Percentiles rank a stretch among this genome's conserved stretches.
These are phyloP conservation scores for Trichoderma lentiforme DNA, from an alignment of 2,329 filamentous ascomycete genomes.

Conservation along the genomic window DNA sequence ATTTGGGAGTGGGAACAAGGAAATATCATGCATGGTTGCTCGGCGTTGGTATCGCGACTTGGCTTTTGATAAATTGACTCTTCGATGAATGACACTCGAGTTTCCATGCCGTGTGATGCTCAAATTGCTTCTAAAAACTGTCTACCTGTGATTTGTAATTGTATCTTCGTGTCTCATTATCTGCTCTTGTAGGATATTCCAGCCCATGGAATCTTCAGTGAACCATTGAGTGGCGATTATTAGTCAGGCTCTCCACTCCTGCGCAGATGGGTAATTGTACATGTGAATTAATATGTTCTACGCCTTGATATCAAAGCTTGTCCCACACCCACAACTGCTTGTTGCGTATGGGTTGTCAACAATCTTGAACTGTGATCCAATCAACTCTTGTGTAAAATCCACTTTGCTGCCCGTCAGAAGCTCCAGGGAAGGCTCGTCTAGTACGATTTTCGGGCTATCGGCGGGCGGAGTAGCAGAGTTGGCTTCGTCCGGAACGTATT, in stretches of 20 bases:
- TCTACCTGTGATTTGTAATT: background rate
- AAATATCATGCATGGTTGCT: constrained; percentile 37
- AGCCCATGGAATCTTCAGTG: background rate
- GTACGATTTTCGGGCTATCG: constrained; percentile 69
- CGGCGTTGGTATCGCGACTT: constrained; percentile 42
- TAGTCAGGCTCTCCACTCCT: background rate
- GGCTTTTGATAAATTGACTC: constrained; percentile 38
- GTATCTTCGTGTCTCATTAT: background rate
- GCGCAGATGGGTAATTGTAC: background rate
- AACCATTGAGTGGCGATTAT: background rate
- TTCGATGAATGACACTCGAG: constrained; percentile 41
- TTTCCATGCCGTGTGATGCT: constrained; percentile 28
- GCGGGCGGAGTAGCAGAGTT: constrained; percentile 28
- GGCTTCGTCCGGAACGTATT: constrained; percentile 56
- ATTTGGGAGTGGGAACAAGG: constrained; percentile 29
- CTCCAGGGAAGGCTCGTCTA: constrained; percentile 84
- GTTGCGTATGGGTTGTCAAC: constrained; percentile 87
- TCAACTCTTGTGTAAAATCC: constrained; percentile 94
- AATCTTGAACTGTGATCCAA: constrained; percentile 87
- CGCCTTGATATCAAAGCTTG: constrained; percentile 90
- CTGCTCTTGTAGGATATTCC: background rate
- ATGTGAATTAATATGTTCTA: constrained; percentile 27
- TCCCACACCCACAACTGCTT: constrained; percentile 95
- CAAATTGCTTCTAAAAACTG: background rate
- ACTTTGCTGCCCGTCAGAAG: constrained; percentile 90